A percentile compares a stretch with the other conserved stretches of the same genome.
These are phyloP conservation scores for Diversispora epigaea DNA, from an alignment of 192 early-diverging fungal species.

Conservation along the genomic window DNA sequence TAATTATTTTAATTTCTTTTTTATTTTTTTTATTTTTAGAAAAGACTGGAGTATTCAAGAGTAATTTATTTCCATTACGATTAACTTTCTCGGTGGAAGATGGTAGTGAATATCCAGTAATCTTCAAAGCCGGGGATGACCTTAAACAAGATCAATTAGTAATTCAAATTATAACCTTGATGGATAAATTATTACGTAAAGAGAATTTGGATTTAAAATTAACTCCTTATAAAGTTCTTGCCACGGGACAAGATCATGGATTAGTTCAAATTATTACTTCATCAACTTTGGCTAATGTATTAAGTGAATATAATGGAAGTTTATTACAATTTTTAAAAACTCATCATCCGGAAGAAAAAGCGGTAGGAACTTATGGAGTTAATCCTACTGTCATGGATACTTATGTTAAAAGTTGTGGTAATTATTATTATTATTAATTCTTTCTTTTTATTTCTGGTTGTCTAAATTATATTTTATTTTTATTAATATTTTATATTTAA, in stretches of 20 bases:
- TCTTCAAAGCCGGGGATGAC: conserved; percentile 99
- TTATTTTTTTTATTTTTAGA: too few relatives aligned
- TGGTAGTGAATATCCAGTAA: conserved; percentile 87
- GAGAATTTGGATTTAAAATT: conserved; percentile 94
- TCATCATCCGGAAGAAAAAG: conserved; percentile 65
- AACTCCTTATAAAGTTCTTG: conserved; percentile 94
- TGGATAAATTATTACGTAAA: conserved; percentile 92
- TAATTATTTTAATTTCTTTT: background rate
- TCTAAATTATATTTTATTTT: too few relatives aligned
- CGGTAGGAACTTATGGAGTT: conserved; percentile 63
- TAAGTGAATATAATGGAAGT: conserved; percentile 84
- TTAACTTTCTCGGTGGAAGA: conserved; percentile 83
- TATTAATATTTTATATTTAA: too few relatives aligned
- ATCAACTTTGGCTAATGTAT: conserved; percentile 80
- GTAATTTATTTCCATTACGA: conserved; percentile 81
- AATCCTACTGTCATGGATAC: conserved; percentile 85
- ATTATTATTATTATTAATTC: too few relatives aligned
- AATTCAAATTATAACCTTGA: conserved; percentile 95
- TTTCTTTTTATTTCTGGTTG: too few relatives aligned
- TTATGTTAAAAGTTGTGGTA: conserved; percentile 93
- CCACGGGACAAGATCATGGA: conserved; percentile 93
- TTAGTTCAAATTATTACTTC: conserved; percentile 95
- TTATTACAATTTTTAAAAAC: conserved; percentile 77
- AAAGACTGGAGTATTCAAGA: conserved; percentile 87
- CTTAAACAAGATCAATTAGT: conserved; percentile 97